Base-by-base conservation (phyloP, 2,329 filamentous ascomycete genomes). In the Ophiocordyceps unilateralis region DNA sequence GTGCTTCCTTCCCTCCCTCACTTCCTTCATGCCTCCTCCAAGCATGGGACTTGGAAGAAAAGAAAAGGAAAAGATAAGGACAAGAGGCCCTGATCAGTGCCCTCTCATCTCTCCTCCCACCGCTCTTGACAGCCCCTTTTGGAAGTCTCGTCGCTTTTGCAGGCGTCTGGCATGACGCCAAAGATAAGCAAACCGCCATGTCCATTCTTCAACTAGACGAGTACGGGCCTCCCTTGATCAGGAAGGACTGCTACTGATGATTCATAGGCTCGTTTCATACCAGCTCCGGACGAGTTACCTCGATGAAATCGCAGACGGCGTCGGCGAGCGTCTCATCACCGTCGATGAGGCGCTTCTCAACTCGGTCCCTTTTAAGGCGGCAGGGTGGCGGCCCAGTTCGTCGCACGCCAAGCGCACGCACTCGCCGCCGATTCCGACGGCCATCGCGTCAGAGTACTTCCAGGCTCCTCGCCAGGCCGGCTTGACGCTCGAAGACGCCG, bases 381-480 rank as follows among this genome's bases (percentile, higher is more conserved):
- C 83, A 47, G 85, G 84, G 49, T 91, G 84, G 84, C 74, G 76
- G 38, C 67, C 79, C 41, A 83, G 83, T 54, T 74, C 79, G 10
- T 73, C 79, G 17, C 78, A 86, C 49, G 77, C 83, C 58, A 88
- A 88, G 61, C 78, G 84, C 52, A 88, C 82, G 40, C 83, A 93
- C 59, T 91, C 84, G 3, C 85, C 84, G 19, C 83, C 84, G 1
- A 93, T 93, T 44, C 84, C 84, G 10, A 88, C 84, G 4, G 83
- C 81, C 14, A 75, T 87, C 47, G 80, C 82, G 24, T 83, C 81
- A 40, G 84, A 91, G 56, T 91, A 91, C 63, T 91, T 91, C 55
- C 81, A 86, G 42, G 69, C 81, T 1, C 76, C 78, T 11, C 75
- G 77, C 11, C 71, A 72, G 36, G 66, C 70, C 20, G 77, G 75